Evolutionary conservation across 768 basidiomycete species (phyloP).

Genomic region (Serpula lacrymans): DNA sequence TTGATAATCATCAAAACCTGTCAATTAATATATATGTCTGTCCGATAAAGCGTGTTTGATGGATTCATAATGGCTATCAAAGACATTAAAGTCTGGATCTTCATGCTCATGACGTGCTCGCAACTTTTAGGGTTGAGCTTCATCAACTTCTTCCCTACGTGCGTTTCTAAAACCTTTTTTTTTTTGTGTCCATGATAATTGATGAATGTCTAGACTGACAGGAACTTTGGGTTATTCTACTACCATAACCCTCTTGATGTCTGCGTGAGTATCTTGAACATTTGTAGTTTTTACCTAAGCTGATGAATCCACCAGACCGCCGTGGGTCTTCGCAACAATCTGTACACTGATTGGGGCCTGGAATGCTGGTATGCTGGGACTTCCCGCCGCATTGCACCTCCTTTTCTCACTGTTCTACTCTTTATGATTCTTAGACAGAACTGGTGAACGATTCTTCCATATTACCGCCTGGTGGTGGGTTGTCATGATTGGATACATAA

Average conservation of each 20-base stretch:
- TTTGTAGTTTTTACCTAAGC: neutral
- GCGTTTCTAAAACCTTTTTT: slow-evolving; percentile 8
- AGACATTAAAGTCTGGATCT: slow-evolving; percentile 52
- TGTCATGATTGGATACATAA: slow-evolving; percentile 58
- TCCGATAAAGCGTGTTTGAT: slow-evolving; percentile 16
- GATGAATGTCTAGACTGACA: slow-evolving; percentile 38
- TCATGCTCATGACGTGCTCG: slow-evolving; percentile 50
- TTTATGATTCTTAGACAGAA: slow-evolving; percentile 36
- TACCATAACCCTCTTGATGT: slow-evolving; percentile 53
- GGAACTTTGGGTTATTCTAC: slow-evolving; percentile 61
- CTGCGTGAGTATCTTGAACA: slow-evolving; percentile 55
- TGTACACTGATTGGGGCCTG: slow-evolving; percentile 52
- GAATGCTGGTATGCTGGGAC: slow-evolving; percentile 45
- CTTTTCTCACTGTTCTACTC: too few relatives aligned
- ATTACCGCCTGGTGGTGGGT: slow-evolving; percentile 55
- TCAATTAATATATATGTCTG: too few relatives aligned
- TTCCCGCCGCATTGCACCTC: too few relatives aligned
- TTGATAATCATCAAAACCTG: too few relatives aligned
- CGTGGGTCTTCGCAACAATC: slow-evolving; percentile 54
- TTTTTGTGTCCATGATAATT: neutral
- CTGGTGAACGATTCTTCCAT: slow-evolving; percentile 67
- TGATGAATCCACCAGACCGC: slow-evolving; percentile 41
- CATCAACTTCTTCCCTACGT: slow-evolving; percentile 58
- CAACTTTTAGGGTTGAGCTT: slow-evolving; percentile 59
- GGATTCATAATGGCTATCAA: slow-evolving; percentile 48